Evolutionary conservation across 345 rosid genomes (phyloP).

Genomic region (Geranium brycei): DNA sequence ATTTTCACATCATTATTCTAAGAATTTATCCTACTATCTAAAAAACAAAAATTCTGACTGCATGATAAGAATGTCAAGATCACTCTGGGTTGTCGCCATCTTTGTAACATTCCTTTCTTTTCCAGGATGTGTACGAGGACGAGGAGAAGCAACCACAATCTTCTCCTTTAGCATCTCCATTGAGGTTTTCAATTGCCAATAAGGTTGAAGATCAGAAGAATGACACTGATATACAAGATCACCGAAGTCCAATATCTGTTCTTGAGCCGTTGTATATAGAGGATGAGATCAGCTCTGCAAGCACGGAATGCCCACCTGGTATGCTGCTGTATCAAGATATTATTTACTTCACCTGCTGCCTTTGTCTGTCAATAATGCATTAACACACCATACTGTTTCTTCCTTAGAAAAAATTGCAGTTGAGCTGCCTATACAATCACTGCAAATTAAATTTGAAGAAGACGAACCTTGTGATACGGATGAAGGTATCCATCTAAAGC

Average conservation of each 20-base stretch:
- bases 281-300: constrained; percentile 54
- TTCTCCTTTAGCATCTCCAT: constrained; percentile 15
- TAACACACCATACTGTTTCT: not conserved
- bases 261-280: constrained; percentile 63
- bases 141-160: constrained; percentile 25
- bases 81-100: no score
- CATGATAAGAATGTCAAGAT: no score
- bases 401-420: constrained; percentile 23
- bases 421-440: constrained; percentile 37
- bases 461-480: constrained; percentile 22
- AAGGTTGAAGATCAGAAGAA: constrained; percentile 35
- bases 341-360: constrained; percentile 1
- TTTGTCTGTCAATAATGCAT: not conserved
- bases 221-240: constrained; percentile 34
- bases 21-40: not conserved
- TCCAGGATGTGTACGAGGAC: constrained; percentile 33
- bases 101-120: constrained; percentile 3
- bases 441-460: constrained; percentile 56
- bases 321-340: constrained; percentile 11
- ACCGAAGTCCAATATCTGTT: constrained; percentile 86
- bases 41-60: not conserved
- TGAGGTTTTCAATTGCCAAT: constrained; percentile 19
- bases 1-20: not conserved
- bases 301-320: constrained; percentile 46
- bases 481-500: constrained; percentile 22